A percentile compares a stretch with the other conserved stretches of the same genome.
Evolutionary conservation across 2,329 filamentous ascomycete genomes (phyloP).

Genomic region (Fusarium continuum): DNA sequence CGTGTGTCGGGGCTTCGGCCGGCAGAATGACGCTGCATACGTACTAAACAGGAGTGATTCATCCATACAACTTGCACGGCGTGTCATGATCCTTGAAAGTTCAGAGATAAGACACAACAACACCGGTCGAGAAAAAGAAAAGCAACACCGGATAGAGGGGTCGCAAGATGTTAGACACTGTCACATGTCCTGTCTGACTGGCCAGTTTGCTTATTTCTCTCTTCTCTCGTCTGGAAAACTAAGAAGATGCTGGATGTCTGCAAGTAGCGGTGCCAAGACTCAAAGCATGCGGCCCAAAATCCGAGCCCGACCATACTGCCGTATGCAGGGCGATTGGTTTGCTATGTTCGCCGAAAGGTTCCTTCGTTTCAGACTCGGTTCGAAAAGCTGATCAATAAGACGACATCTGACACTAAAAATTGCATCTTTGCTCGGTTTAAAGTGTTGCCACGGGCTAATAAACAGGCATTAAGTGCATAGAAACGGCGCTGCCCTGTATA

Average conservation of each 20-base stretch:
- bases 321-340: constrained; percentile 26
- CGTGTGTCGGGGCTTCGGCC: constrained; percentile 5
- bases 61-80: neutral
- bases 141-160: neutral
- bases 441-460: neutral
- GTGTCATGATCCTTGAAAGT: neutral
- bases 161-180: constrained; percentile 9
- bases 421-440: neutral
- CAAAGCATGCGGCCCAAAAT: constrained; percentile 14
- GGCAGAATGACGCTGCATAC: neutral
- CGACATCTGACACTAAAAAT: neutral
- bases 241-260: constrained; percentile 14
- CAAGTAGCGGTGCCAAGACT: constrained; percentile 6
- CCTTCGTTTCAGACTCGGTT: constrained; percentile 18
- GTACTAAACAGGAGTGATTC: neutral
- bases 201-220: constrained; percentile 14
- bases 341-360: constrained; percentile 13
- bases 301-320: constrained; percentile 5
- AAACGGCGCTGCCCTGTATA: neutral
- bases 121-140: constrained; percentile 30
- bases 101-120: neutral
- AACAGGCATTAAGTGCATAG: neutral
- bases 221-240: constrained; percentile 20
- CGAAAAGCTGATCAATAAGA: constrained; percentile 1
- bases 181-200: constrained; percentile 14